Evolutionary conservation across 345 rosid species (phyloP), one percentile per base, ranked within the genome.

Genomic region (Cardiospermum halicacabum): DNA sequence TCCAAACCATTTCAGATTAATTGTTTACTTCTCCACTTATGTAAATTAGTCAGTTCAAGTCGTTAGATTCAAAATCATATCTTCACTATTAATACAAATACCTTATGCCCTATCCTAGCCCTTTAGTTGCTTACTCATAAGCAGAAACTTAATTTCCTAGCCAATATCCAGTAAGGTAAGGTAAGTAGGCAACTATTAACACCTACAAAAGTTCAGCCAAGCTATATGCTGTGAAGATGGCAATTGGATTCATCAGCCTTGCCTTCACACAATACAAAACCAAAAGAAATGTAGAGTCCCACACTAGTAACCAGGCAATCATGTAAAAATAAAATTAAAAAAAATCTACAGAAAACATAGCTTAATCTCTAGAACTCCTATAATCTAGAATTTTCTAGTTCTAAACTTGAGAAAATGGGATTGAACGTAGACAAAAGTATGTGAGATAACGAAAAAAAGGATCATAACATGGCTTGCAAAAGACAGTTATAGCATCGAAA

Each of bases 241-340:
- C 21, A 43, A 60, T 47, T 28, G n/a, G 21, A 62, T 60, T 45
- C 18, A 62, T 45, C 30, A 19, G 42, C 30, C 56, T 48, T 18
- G 13, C 7, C 26, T 47, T 28, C 15, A 47, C 21, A 47, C 26
- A 43, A 7, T 11, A 40, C 15, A 40, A 8, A 40, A 11, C 47
- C n/a, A 13, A 12, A 45, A 3, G 9, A 60, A 40, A 0, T 60
- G 26, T 0, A 25, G 18, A 60, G 3, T 47, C 19, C 32, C 15
- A 34, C 47, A 24, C 10, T 25, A 18, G 25, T 19, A 54, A 6
- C 26, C 4, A 18, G 27, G 36, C 53, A 40, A 22, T 11, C 51
- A 5, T 9, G 43, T 39, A 39, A 53, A 53, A 25, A 53, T n/a
- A 62, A 5, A 4, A 11, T 22, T 18, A 19, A n/a, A n/a, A n/a